Base-by-base conservation (phyloP, 2,329 filamentous ascomycete genomes). In the Penicillium sp. region DNA sequence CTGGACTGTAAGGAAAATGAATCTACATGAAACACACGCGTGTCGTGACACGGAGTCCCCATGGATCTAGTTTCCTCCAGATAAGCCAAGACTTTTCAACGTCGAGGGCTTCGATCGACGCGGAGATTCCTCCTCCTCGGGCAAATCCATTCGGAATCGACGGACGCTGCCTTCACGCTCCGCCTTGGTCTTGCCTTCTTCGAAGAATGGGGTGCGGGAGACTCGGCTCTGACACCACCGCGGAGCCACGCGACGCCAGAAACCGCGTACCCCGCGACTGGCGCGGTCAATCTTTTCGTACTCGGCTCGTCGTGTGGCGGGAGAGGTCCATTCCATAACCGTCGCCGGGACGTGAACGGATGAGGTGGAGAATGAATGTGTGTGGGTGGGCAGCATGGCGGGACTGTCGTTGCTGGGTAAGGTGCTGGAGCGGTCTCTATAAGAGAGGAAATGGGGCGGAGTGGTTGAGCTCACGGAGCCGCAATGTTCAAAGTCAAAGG, bases 251-350 rank as follows among this genome's bases (percentile, higher is more conserved):
- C 65, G 64, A 0, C 69, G 63, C 65, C 71, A 70, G 5, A 74
- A 53, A 2, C 73, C 71, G 1, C 71, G 65, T 4, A 74, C 53
- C 3, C 73, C 72, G 18, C 61, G 66, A 48, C 61, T 68, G 40
- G 68, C 67, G 9, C 69, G 68, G 59, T 72, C 66, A 74, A 81
- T 69, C 78, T 82, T 59, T 81, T 80, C 66, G 47, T 75, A 75
- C 52, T 75, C 71, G 18, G 63, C 64, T 7, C 68, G 60, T 9
- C 73, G 68, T 4, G 72, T 73, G 8, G 67, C 67, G 6, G 69
- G 64, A 1, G 70, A 71, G 2, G 72, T 75, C 73, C 73, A 75
- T 50, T 74, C 71, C 38, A 74, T 73, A 6, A 73, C 66, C 4
- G 71, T 73, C 24, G 66, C 59, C 18, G 67, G 63, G 51, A 59